Evolutionary conservation across 345 rosid species (phyloP), one percentile per base, ranked within the genome.

Genomic region (Microthlaspi erraticum): DNA sequence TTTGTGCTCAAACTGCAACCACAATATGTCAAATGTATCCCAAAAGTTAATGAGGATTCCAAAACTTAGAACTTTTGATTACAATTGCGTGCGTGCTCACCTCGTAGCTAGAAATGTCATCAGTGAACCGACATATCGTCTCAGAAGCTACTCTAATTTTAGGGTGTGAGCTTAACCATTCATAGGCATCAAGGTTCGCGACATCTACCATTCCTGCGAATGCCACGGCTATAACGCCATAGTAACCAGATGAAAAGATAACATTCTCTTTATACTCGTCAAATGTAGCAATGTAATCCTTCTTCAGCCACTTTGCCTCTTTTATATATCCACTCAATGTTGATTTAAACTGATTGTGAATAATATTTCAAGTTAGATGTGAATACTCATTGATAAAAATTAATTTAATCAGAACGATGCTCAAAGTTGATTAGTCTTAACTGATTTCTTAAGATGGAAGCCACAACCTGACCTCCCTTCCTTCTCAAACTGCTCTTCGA

Each of bases 231-330:
- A 46, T 46, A 33, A 54, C 0, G 9, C 66, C 6, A 44, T 48
- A 45, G 34, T 64, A 55, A 56, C 10, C 45, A 3, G 56, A 32
- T 20, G 71, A 7, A 51, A 38, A 0, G 2, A 45, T 6, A 6
- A 42, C 59, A 64, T 64, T 64, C 36, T 48, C 66, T 32, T 36
- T 55, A 55, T 73, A 66, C 59, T 73, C 77, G 1, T 73, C 77
- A 56, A 73, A 73, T 37, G 26, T 59, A 5, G 77, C 71, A 12
- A 19, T 32, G 45, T 73, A 66, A 8, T 73, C 18, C 8, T 57
- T 19, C 14, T 49, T 39, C 42, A 55, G 49, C 72, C 77, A 73
- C 16, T 49, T 56, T 37, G 77, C 72, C 18, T 73, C 71, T 73
- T 17, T 11, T 63, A 44, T 56, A 36, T 46, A 73, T 57, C 44